Base-by-base conservation (phyloP, 75 land plant species). In the Azolla pinnata region DNA sequence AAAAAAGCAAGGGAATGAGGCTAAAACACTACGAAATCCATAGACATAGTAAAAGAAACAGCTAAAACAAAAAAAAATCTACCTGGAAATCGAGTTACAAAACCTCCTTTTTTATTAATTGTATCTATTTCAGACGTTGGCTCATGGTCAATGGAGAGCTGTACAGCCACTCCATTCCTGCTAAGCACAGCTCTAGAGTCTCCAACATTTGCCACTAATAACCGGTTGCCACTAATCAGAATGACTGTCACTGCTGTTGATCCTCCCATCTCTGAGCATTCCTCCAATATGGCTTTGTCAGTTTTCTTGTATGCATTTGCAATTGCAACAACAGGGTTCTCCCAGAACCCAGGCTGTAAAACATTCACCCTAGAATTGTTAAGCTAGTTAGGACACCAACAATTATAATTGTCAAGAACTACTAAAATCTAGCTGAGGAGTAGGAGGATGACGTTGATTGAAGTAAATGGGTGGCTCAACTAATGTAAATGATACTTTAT, bases 161-260 rank as follows among this genome's bases (percentile, higher is more conserved):
- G 96, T 42, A 75, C 64, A 24, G 90, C 90, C 35, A 52, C 56
- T 17, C 96, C 96, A 0, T 44, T 60, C 33, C 78, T 47, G 55
- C 76, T 72, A 1, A 89, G 19, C 5, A 89, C 82, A 32, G 90
- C 96, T 31, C 87, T 67, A 20, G 96, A 89, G 31, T 89, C 96
- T n/a, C 96, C 96, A 19, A 90, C 51, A 59, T 90, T 86, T 35
- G 91, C 96, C 8, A 90, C 81, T 52, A 74, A 68, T 12, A 90
- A 42, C 19, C 77, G 67, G 10, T 70, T 62, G 0, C 96, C 86
- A 68, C 82, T 69, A 33, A 78, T 67, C 1, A 90, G 26, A 46
- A 90, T 86, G 21, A 91, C 96, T 2, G 96, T 90, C 4, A 90
- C 96, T 24, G 96, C 91, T 7, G 96, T 90, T 35, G 92, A 87